A percentile compares a stretch with the other conserved stretches of the same genome.
phyloP scores from a whole-genome alignment of 192 early-diverging fungal genomes.

The Gaertneriomyces semiglobifer region DNA sequence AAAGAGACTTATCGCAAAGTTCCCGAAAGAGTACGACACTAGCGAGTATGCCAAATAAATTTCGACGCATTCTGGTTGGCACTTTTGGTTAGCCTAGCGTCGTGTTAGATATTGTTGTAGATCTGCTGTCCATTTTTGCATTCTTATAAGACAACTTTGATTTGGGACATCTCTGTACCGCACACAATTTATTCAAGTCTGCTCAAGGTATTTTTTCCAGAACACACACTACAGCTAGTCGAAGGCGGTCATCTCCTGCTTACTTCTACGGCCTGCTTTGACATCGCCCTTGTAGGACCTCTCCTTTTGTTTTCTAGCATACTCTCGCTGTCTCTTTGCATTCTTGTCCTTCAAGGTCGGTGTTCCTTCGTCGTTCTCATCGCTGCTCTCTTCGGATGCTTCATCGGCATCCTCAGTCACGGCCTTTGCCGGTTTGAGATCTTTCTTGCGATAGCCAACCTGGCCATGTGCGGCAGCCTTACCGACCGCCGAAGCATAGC shows the following conservation, averaged over 20 bases:
- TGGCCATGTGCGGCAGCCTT: constrained; percentile 14
- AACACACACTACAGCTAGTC: neutral
- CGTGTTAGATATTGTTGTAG: no score
- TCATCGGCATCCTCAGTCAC: constrained; percentile 22
- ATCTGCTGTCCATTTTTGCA: no score
- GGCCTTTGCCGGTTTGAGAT: neutral
- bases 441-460: constrained; percentile 19
- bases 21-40: constrained; percentile 74
- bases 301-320: constrained; percentile 43
- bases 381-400: constrained; percentile 8
- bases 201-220: no score
- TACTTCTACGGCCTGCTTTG: constrained; percentile 34
- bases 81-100: no score
- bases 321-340: constrained; percentile 22
- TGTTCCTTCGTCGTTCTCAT: constrained; percentile 1
- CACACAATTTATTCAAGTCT: no score
- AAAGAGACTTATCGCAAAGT: constrained; percentile 68
- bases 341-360: constrained; percentile 11
- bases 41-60: constrained; percentile 10
- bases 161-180: no score
- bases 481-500: constrained; percentile 27
- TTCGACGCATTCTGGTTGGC: neutral
- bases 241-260: constrained; percentile 10
- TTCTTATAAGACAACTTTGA: no score
- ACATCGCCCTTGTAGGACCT: constrained; percentile 35